A percentile compares a stretch with the other conserved stretches of the same genome.
phyloP scores from a whole-genome alignment of 2,329 filamentous ascomycete genomes.

The Penicillium sp. region DNA sequence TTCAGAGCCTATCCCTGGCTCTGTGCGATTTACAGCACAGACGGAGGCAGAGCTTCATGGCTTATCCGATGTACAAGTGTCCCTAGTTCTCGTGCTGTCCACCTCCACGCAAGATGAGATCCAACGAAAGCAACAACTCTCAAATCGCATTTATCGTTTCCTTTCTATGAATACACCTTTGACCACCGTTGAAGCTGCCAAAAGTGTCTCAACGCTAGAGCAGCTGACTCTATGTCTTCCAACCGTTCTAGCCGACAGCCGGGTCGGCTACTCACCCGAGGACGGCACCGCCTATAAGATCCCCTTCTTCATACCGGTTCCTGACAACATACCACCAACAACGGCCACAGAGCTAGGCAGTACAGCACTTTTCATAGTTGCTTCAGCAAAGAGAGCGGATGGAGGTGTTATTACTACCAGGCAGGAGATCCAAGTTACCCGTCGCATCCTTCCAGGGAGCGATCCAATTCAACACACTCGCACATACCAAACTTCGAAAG shows the following conservation, averaged over 20 bases:
- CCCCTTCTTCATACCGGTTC: conserved; percentile 15
- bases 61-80: background rate
- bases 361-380: conserved; percentile 13
- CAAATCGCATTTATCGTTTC: background rate
- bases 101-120: background rate
- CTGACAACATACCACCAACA: conserved; percentile 7
- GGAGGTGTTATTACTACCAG: background rate
- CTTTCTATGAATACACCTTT: background rate
- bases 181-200: background rate
- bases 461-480: conserved; percentile 11
- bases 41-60: background rate
- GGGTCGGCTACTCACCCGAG: background rate
- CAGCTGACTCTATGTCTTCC: background rate
- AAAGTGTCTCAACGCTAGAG: conserved; percentile 3
- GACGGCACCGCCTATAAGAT: conserved; percentile 2
- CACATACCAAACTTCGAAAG: conserved; percentile 7
- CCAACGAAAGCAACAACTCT: background rate
- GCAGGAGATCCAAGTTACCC: conserved; percentile 6
- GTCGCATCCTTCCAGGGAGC: conserved; percentile 8
- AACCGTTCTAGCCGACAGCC: background rate
- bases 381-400: conserved; percentile 1
- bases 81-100: conserved; percentile 2
- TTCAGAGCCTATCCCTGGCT: conserved; percentile 10
- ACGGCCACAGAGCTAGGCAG: conserved; percentile 7
- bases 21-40: background rate